Percentiles rank a stretch among this genome's conserved stretches.
Conservation (phyloP, 2,329 filamentous ascomycete genomes). For the Cladorrhinum sp. region DNA sequence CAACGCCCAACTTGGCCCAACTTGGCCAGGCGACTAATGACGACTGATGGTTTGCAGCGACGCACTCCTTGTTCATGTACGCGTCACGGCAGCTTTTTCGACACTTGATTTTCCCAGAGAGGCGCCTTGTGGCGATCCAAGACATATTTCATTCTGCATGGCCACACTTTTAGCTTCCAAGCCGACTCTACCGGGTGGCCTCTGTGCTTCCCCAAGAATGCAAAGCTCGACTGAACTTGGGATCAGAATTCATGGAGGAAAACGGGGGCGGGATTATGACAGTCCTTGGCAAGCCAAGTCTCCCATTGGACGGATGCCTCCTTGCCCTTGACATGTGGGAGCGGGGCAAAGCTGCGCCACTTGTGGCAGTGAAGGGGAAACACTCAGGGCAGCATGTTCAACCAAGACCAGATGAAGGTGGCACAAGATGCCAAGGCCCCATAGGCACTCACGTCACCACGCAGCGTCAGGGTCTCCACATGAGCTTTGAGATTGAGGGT, state of each 20-base stretch:
- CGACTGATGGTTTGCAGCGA: neutral
- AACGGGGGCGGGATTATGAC: neutral
- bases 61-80: neutral
- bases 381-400: neutral
- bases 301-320: neutral
- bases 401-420: neutral
- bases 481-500: conserved; percentile 2
- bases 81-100: neutral
- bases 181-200: neutral
- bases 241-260: too few relatives aligned
- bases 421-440: neutral
- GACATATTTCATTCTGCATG: neutral
- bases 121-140: neutral
- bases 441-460: conserved; percentile 5
- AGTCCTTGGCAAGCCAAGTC: neutral
- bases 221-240: neutral
- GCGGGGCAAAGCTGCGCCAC: neutral
- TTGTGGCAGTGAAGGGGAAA: neutral
- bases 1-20: neutral
- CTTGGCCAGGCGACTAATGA: neutral
- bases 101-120: neutral
- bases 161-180: neutral
- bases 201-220: neutral
- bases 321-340: neutral
- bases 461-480: neutral